phyloP scores from a whole-genome alignment of 148 eudicot species.

The Spergularia bocconei region DNA sequence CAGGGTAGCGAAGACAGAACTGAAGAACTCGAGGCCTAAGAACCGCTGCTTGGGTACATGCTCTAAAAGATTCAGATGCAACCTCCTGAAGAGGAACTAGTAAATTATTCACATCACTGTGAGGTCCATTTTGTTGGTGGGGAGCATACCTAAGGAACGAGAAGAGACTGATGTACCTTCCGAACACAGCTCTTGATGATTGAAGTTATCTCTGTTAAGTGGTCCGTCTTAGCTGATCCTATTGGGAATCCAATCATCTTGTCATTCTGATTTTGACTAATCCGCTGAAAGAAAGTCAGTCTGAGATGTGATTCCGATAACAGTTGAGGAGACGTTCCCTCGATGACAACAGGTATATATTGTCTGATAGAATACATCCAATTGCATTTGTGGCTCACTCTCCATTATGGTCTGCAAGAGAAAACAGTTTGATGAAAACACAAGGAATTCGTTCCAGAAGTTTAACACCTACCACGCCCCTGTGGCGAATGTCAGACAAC shows the following conservation, averaged over 20 bases:
- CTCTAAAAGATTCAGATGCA: conserved; percentile 28
- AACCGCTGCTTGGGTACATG: conserved; percentile 28
- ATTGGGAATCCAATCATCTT: conserved; percentile 44
- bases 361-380: conserved; percentile 20
- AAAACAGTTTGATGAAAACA: too few species aligned
- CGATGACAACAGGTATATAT: conserved; percentile 12
- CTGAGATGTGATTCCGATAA: conserved; percentile 31
- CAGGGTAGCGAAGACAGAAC: conserved; percentile 25
- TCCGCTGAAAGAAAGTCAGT: conserved; percentile 27
- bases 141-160: conserved; percentile 29
- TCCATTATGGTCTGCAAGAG: conserved; percentile 25
- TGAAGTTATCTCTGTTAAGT: conserved; percentile 18
- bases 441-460: too few species aligned
- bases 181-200: conserved; percentile 26
- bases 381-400: conserved; percentile 33
- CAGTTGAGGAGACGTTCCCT: conserved; percentile 34
- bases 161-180: conserved; percentile 32
- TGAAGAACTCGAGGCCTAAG: conserved; percentile 35
- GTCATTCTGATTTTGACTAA: conserved; percentile 30
- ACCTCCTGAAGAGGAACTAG: conserved; percentile 23
- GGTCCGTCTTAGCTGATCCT: conserved; percentile 27
- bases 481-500: too few species aligned
- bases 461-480: too few species aligned
- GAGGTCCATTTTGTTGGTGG: conserved; percentile 24
- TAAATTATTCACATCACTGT: conserved; percentile 23